Conservation (phyloP, 129 eudicot genomes). For the Rutidosis leptorrhynchoides region DNA sequence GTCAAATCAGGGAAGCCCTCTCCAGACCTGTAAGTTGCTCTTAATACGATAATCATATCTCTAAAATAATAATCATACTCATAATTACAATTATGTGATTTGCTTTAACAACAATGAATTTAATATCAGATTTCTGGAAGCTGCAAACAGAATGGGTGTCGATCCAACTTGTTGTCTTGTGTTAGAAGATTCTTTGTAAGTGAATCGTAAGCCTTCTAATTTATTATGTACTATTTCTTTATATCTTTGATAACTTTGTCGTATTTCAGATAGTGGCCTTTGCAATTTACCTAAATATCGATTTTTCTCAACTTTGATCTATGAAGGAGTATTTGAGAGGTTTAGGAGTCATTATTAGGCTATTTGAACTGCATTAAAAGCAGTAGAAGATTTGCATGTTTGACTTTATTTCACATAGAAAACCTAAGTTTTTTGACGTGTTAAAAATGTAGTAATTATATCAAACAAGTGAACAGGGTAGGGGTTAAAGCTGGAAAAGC, state of each 20-base stretch:
- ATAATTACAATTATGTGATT: not conserved
- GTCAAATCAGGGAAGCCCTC: slow-evolving; percentile 88
- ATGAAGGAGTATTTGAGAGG: too few species aligned
- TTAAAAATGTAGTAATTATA: slow-evolving; percentile 9
- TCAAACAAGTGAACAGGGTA: slow-evolving; percentile 36
- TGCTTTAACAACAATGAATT: slow-evolving; percentile 7
- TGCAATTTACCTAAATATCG: too few species aligned
- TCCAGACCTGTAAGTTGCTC: slow-evolving; percentile 77
- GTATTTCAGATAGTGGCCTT: too few species aligned
- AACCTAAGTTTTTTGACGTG: not conserved
- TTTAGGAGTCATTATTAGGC: too few species aligned
- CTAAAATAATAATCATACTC: not conserved
- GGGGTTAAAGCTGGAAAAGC: slow-evolving; percentile 87
- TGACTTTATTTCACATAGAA: not conserved
- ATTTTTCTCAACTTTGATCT: too few species aligned
- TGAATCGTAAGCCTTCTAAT: too few species aligned
- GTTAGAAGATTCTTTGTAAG: slow-evolving; percentile 88
- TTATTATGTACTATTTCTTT: too few species aligned
- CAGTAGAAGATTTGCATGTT: not conserved
- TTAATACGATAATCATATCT: not conserved
- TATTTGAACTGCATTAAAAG: too few species aligned
- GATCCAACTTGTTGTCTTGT: slow-evolving; percentile 72
- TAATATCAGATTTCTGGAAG: slow-evolving; percentile 71
- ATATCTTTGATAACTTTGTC: not conserved
- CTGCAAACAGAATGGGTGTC: slow-evolving; percentile 72